Conservation (phyloP, 2,329 filamentous ascomycete genomes). For the Aspergillus vadensis region DNA sequence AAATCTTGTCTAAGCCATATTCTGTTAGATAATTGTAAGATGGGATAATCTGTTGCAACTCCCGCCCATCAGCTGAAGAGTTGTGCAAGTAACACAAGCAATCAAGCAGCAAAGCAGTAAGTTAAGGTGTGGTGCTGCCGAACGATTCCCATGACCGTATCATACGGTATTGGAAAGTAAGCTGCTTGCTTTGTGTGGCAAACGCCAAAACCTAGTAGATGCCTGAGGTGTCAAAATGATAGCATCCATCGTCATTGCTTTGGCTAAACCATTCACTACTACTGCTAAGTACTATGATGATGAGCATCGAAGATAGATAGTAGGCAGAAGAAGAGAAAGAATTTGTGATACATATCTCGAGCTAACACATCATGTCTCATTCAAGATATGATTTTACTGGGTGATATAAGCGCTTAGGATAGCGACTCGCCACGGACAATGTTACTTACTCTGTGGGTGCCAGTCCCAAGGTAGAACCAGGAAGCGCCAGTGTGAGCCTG, state of each 20-base stretch:
- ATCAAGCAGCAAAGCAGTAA: not conserved
- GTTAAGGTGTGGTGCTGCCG: not conserved
- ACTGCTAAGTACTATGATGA: not conserved
- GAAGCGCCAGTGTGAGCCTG: not conserved
- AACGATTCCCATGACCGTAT: not conserved
- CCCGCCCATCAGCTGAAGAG: not conserved
- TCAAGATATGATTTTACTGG: not conserved
- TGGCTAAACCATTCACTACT: not conserved
- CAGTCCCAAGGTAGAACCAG: not conserved
- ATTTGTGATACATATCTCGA: not conserved
- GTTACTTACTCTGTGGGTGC: not conserved
- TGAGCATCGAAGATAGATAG: not conserved
- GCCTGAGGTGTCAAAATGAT: not conserved
- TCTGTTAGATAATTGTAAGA: not conserved
- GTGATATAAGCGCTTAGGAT: not conserved
- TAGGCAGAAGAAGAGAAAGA: not conserved
- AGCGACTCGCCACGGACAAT: not conserved
- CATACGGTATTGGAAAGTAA: not conserved
- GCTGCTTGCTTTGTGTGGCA: slow-evolving; percentile 1
- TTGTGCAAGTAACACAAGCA: not conserved
- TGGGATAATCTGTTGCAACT: not conserved
- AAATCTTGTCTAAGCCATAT: not conserved
- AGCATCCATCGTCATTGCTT: not conserved
- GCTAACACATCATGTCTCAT: not conserved
- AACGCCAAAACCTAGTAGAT: not conserved